Percentiles rank a stretch among this genome's conserved stretches.
phyloP scores from a whole-genome alignment of 768 basidiomycete species.

The Lactarius sp. region DNA sequence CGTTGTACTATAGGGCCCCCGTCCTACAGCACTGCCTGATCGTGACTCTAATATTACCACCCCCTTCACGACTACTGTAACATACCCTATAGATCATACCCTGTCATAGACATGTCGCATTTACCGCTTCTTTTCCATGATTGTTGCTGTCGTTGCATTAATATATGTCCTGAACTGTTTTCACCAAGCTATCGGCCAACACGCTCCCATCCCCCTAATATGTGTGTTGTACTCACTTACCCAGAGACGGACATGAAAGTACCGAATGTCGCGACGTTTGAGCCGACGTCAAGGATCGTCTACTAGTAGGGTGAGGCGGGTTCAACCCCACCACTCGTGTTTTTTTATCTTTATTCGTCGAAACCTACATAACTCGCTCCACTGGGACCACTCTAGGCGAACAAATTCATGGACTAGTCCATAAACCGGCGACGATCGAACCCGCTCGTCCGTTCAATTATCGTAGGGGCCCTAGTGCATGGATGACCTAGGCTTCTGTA shows the following conservation, averaged over 20 bases:
- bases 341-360: no score
- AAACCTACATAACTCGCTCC: no score
- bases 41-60: background rate
- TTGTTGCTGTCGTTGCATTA: background rate
- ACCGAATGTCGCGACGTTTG: background rate
- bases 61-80: constrained; percentile 4
- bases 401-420: no score
- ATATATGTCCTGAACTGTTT: background rate
- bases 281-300: no score
- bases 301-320: no score
- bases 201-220: no score
- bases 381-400: no score
- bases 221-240: background rate
- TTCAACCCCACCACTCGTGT: no score
- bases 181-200: background rate
- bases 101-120: constrained; percentile 6
- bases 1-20: constrained; percentile 35
- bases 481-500: no score
- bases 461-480: no score
- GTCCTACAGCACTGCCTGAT: constrained; percentile 32
- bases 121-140: background rate
- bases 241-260: background rate
- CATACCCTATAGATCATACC: constrained; percentile 14
- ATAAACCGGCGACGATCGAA: no score
- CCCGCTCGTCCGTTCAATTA: no score